Base-by-base conservation (phyloP, 176 grass and related monocot genomes). In the Aegilops bicornis region DNA sequence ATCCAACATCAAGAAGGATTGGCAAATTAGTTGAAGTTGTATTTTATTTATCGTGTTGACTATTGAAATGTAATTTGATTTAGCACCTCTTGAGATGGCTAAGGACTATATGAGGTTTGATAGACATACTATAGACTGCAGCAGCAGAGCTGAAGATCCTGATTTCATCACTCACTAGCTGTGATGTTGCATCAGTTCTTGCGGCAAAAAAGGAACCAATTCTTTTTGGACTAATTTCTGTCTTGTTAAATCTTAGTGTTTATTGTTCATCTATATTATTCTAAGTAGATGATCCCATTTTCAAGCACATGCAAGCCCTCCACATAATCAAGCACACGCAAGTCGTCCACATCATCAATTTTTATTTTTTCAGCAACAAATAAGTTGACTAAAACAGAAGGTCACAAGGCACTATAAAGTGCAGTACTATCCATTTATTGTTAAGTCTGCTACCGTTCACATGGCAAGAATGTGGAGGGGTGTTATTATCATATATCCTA, bases 1-100 rank as follows among this genome's bases (percentile, higher is more conserved):
- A 54, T 56, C 45, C 73, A 76, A 31, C 27, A 32, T 76, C 73
- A 76, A 76, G 73, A 76, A 76, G 73, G 16, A 76, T 76, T 32
- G 16, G 29, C 25, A 76, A 54, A 76, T 24, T 75, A 75, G 72
- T 75, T 54, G 50, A 54, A 54, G 50, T 54, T 19, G 16, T 54
- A 54, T 54, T 54, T 17, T 27, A 75, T 17, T 24, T 75, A 74
- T 47, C 23, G 23, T 74, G 25, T 47, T 86, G 50, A 79, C 56
- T 9, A 29, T 59, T 58, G 19, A 73, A 65, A 83, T 42, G 56
- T 77, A 58, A 13, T 62, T 69, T 87, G 54, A 66, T 54, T 14
- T 65, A 23, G 8, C 4, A 6, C 31, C n/a, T 71, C 65, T 76
- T 56, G 59, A 67, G 76, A 56, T 80, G 30, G 50, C 50, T 17